Evolutionary conservation across 1,139 yeast genomes (phyloP), one percentile per base, ranked within the genome.

Genomic region (Taphrina flavorubra): DNA sequence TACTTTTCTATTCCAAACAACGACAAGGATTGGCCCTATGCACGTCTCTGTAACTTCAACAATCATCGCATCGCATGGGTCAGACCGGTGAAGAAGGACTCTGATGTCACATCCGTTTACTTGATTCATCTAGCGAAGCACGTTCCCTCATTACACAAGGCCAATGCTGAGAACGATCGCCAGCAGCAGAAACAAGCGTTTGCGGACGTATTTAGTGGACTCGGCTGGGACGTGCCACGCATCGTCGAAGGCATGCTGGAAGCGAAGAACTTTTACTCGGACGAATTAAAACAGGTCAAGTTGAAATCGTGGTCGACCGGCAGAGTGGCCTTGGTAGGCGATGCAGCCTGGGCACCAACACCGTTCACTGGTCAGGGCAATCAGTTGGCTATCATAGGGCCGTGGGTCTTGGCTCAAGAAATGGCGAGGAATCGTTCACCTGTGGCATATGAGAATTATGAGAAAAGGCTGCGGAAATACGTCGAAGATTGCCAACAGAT

Each of bases 351-450:
- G 40, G 58, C 58, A 11, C 42, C 58, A 2, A 37, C 42, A 31
- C 58, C 40, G 4, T 36, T 53, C 42, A 53, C 58, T 11, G 58
- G 58, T n/a, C 58, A 53, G 10, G 58, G 58, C 14, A 53, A 34
- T 31, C 58, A 34, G 34, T 16, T 53, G 42, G 58, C 58, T 1
- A 34, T 53, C 42, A 34, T 53, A 1, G 58, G 58, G 1, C 18
- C 58, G 4, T 53, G 8, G 13, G 42, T 53, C 18, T 16, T 53
- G 18, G 58, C 58, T 11, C 42, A 37, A 25, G 58, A 53, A n/a
- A 14, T 53, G 42, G 2, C 42, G n/a, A n/a, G 14, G 14, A 31
- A 34, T 53, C 58, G 42, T 6, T 31, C 18, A n/a, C 42, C 58
- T 2, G 7, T n/a, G 18, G 58, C 58, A 13, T 53, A 11, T 18